These are phyloP conservation scores for Mycena rosella DNA, from an alignment of 768 basidiomycete genomes.

Conservation along the genomic window DNA sequence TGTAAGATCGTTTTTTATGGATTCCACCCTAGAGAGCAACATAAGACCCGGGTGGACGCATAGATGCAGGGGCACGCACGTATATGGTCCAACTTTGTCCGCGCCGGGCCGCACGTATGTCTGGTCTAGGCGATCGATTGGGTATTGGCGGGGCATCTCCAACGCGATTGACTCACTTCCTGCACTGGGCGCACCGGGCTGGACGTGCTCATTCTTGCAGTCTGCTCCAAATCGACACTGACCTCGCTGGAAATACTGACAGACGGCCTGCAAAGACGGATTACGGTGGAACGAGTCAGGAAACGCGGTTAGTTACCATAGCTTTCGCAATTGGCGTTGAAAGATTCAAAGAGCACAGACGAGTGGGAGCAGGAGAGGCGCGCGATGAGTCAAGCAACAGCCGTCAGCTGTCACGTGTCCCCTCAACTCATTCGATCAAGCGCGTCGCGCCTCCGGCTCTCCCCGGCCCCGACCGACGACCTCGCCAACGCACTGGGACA, in stretches of 20 bases:
- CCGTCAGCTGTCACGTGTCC: not conserved
- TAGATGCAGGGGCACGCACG: conserved; percentile 18
- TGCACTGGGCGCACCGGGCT: not conserved
- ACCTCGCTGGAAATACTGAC: conserved; percentile 30
- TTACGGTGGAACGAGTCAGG: not conserved
- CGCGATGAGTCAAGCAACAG: too few relatives aligned
- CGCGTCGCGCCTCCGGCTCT: too few relatives aligned
- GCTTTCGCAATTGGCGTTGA: not conserved
- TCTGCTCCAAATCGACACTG: conserved; percentile 25
- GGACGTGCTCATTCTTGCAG: conserved; percentile 33
- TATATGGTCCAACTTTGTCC: conserved; percentile 27
- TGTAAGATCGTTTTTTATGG: conserved; percentile 74
- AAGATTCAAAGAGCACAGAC: not conserved
- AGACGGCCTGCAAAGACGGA: conserved; percentile 15
- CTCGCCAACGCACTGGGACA: too few relatives aligned
- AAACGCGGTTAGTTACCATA: not conserved
- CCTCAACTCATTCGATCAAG: conserved; percentile 5
- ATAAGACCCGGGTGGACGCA: not conserved
- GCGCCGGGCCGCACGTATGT: conserved; percentile 34
- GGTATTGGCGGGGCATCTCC: too few relatives aligned
- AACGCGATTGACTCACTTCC: conserved; percentile 7
- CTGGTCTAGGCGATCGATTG: conserved; percentile 29
- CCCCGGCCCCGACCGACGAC: too few relatives aligned
- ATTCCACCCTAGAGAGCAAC: conserved; percentile 62
- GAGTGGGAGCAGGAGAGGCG: too few relatives aligned